A percentile compares a stretch with the other conserved stretches of the same genome.
These are phyloP conservation scores for Quercus bicolor DNA, from an alignment of 306 rosid species.

Conservation along the genomic window DNA sequence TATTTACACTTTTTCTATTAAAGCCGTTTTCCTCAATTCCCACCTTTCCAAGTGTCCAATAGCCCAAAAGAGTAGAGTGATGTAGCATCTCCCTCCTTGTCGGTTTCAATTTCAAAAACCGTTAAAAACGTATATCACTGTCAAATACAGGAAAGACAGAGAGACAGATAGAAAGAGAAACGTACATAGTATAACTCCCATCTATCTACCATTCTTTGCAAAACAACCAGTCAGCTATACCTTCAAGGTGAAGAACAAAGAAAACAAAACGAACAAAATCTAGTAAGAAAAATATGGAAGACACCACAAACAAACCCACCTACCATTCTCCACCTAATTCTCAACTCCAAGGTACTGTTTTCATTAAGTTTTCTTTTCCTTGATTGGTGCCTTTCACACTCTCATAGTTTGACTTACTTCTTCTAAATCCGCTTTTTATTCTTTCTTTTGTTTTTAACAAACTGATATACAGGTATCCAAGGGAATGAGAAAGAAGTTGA, in stretches of 20 bases:
- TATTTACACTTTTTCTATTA: no score
- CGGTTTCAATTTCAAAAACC: conserved; percentile 48
- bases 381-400: conserved; percentile 12
- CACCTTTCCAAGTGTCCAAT: not conserved
- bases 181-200: not conserved
- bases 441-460: not conserved
- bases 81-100: conserved; percentile 43
- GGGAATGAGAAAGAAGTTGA: conserved; percentile 8
- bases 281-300: conserved; percentile 8
- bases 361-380: not conserved
- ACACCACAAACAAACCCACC: conserved; percentile 22
- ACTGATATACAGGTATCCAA: not conserved
- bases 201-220: conserved; percentile 39
- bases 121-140: not conserved
- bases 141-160: not conserved
- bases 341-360: conserved; percentile 30
- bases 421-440: not conserved
- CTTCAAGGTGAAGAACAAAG: conserved; percentile 27
- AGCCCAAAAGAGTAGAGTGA: not conserved
- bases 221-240: conserved; percentile 45
- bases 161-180: not conserved
- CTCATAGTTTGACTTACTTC: not conserved
- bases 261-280: conserved; percentile 21
- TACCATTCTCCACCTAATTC: conserved; percentile 32
- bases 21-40: conserved; percentile 3